Conservation (phyloP, 352 stramenopile species). For the Globisporangium echinulatum region DNA sequence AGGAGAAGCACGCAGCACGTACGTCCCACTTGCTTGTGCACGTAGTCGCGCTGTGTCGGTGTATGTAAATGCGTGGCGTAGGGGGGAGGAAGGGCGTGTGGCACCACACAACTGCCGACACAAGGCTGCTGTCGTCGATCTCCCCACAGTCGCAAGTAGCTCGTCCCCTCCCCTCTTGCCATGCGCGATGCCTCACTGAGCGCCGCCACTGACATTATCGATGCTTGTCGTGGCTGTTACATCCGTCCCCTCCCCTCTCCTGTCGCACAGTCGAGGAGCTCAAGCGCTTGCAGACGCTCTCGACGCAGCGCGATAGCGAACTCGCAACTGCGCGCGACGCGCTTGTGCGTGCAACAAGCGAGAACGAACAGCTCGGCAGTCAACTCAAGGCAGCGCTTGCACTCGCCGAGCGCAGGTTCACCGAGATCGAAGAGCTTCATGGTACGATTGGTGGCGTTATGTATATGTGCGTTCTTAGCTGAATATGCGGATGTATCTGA, state of each 20-base stretch:
- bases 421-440: constrained; percentile 56
- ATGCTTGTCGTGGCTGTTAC: neutral
- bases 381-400: constrained; percentile 39
- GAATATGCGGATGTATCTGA: no score
- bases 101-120: no score
- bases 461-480: no score
- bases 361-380: constrained; percentile 48
- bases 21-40: constrained; percentile 9
- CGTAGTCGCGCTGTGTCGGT: neutral
- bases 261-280: constrained; percentile 19
- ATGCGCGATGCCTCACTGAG: neutral
- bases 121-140: no score
- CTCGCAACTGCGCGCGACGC: constrained; percentile 28
- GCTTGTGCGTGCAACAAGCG: constrained; percentile 32
- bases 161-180: no score
- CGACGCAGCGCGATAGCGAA: constrained; percentile 23
- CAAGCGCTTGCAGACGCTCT: constrained; percentile 18
- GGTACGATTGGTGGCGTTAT: neutral
- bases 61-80: no score
- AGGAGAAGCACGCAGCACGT: constrained; percentile 44
- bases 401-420: constrained; percentile 51
- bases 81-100: no score
- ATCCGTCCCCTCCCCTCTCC: neutral
- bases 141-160: no score
- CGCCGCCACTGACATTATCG: constrained; percentile 1